Evolutionary conservation across 371 early-diverging fungal species (phyloP), one percentile per base, ranked within the genome.

Genomic region (Entomophthora muscae): DNA sequence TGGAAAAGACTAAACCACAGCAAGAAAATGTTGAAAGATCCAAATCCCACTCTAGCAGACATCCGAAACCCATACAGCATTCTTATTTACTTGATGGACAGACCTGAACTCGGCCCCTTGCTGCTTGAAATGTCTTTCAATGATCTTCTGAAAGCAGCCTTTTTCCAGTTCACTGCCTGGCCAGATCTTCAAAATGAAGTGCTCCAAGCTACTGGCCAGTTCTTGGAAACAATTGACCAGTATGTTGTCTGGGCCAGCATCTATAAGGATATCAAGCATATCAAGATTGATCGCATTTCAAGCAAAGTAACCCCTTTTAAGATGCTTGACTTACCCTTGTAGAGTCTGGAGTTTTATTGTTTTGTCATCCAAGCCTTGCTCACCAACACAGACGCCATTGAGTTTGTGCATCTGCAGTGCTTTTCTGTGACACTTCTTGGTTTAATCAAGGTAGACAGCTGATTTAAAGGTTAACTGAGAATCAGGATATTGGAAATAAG

Each of bases 71-170:
- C 91, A 0, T 83, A 85, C 72, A 82, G 85, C 26, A 84, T 91
- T 17, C 70, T 91, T 32, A 85, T 91, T 24, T 89, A 90, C 0
- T 70, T 95, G 24, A 70, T 91, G 76, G 95, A 95, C 68, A 89
- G 87, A 68, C 79, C 83, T 69, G 88, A 87, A 63, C 80, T 95
- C 56, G 89, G 91, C 21, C 78, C 82, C 32, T 83, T 85, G 0
- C 72, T 94, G 5, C 73, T 92, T 12, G 78, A 87, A 61, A 70
- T 75, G 12, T 72, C 89, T 12, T 61, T 61, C 12, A 12, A 12
- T 12, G 42, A 21, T 24, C 12, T 61, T 33, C 23, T 61, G 17
- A 61, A 28, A 32, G 27, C 22, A 33, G 3, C 22, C n/a, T 32
- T 22, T 23, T 28, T 21, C 7, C 61, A 61, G 31, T 61, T 12